Evolutionary conservation across 257 asterid genomes (phyloP), one percentile per base, ranked within the genome.

Genomic region (Nicotiana otophora): DNA sequence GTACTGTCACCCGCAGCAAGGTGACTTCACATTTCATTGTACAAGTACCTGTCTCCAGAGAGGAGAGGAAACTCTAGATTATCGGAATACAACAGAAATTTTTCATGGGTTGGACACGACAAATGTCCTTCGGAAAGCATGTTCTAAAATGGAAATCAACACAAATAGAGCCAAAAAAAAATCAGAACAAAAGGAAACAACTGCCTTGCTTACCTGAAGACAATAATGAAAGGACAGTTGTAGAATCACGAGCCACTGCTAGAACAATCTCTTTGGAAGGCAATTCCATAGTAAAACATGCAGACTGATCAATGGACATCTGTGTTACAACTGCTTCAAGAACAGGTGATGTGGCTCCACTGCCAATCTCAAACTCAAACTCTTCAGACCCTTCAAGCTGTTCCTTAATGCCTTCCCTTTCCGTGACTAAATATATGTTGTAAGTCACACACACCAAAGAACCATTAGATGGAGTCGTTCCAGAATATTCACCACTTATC

Each of bases 321-420:
- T 94, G 97, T 31, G 87, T 84, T 57, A 93, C 92, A 80, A 89
- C 91, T 68, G 90, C 88, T 88, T 94, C 99, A 82, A 96, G 81
- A 84, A 79, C 83, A 77, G 99, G 90, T 63, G 88, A 83, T 54
- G 91, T 93, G 10, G 93, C 92, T 88, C 92, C 97, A 78, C 86
- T 92, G 67, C 99, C 98, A 15, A 93, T 88, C 91, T 94, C 99
- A 85, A 96, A 96, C 83, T 96, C 99, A 84, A 94, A 96, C 70
- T 90, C 94, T 78, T 94, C 95, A 81, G 88, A 88, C 88, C 98
- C 90, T 90, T 96, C 99, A 39, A 96, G 88, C 84, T 81, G 88
- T 82, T 92, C 94, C 89, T 91, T 96, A 81, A 69, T 28, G 72
- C 77, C 20, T 28, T 89, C 93, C 58, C 86, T 90, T 84, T 86